A percentile compares a stretch with the other conserved stretches of the same genome.
Evolutionary conservation across 2,329 filamentous ascomycete genomes (phyloP).

Genomic region (Cordyceps javanica): DNA sequence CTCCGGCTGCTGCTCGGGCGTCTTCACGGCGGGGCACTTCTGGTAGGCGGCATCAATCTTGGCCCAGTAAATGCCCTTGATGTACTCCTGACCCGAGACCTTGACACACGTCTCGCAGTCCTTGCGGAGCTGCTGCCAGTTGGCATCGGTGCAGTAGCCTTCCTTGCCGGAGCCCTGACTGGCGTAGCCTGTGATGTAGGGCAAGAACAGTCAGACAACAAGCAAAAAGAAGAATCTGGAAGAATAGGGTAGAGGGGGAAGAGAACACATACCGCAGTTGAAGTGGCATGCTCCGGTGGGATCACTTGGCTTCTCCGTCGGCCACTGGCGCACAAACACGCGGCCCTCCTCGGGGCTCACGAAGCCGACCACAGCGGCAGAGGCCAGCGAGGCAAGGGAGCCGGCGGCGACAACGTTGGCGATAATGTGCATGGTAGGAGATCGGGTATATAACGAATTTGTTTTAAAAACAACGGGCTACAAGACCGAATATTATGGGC

Average conservation of each 20-base stretch:
- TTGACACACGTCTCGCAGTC: constrained; percentile 38
- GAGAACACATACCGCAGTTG: constrained; percentile 40
- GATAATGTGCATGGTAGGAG: constrained; percentile 25
- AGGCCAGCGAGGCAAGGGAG: constrained; percentile 23
- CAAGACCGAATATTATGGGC: background rate
- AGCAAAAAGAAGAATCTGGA: too few species aligned
- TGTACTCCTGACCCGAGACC: too few species aligned
- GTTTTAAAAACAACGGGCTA: background rate
- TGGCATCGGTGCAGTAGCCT: constrained; percentile 27
- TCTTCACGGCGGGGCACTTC: too few species aligned
- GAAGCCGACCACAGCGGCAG: constrained; percentile 19
- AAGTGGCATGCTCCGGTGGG: constrained; percentile 42
- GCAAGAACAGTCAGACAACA: background rate
- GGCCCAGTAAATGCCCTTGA: too few species aligned
- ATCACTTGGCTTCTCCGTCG: constrained; percentile 36
- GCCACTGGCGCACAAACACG: too few species aligned
- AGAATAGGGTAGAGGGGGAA: too few species aligned
- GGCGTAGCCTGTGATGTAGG: constrained; percentile 22
- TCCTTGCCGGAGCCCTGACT: constrained; percentile 21
- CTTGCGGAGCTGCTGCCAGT: constrained; percentile 36
- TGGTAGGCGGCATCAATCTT: too few species aligned
- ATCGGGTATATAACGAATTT: background rate
- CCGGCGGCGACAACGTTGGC: constrained; percentile 22
- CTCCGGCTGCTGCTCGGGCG: too few species aligned
- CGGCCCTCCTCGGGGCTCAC: constrained; percentile 26